Evolutionary conservation across 2,329 filamentous ascomycete genomes (phyloP).

Genomic region (Remersonia thermophila): DNA sequence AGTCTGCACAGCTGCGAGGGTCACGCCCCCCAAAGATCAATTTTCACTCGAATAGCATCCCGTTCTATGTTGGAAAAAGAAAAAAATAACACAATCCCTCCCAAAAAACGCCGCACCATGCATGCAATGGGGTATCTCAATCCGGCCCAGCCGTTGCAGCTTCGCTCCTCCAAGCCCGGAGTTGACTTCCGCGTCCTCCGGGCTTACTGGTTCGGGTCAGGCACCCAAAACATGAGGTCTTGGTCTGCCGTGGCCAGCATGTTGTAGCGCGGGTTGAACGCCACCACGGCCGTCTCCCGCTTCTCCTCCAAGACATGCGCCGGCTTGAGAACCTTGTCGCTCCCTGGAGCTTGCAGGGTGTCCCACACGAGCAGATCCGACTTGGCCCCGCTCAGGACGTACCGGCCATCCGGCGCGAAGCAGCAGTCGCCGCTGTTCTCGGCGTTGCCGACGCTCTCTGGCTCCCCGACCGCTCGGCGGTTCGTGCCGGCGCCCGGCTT

Average conservation of each 20-base stretch:
- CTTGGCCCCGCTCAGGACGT: constrained; percentile 67
- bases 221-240: constrained; percentile 69
- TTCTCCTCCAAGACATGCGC: constrained; percentile 52
- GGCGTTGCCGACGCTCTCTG: constrained; percentile 25
- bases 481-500: constrained; percentile 42
- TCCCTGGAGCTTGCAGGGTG: constrained; percentile 43
- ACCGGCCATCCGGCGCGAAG: constrained; percentile 82
- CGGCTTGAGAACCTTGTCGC: constrained; percentile 50
- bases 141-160: constrained; percentile 1
- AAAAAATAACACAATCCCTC: neutral
- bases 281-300: constrained; percentile 60
- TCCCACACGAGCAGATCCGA: constrained; percentile 82
- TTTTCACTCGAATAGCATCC: too few species aligned
- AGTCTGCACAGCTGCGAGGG: too few species aligned
- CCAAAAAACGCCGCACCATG: too few species aligned
- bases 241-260: constrained; percentile 83
- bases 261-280: constrained; percentile 85
- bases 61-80: neutral
- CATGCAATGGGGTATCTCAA: constrained; percentile 12
- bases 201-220: constrained; percentile 45
- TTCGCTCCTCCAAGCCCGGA: neutral
- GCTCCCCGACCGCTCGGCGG: constrained; percentile 42
- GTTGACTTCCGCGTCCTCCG: neutral
- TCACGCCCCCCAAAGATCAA: too few species aligned
- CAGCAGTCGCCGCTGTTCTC: constrained; percentile 68